Evolutionary conservation across 2,329 filamentous ascomycete genomes (phyloP), one percentile per base, ranked within the genome.

Genomic region (Fusarium pininemorale): DNA sequence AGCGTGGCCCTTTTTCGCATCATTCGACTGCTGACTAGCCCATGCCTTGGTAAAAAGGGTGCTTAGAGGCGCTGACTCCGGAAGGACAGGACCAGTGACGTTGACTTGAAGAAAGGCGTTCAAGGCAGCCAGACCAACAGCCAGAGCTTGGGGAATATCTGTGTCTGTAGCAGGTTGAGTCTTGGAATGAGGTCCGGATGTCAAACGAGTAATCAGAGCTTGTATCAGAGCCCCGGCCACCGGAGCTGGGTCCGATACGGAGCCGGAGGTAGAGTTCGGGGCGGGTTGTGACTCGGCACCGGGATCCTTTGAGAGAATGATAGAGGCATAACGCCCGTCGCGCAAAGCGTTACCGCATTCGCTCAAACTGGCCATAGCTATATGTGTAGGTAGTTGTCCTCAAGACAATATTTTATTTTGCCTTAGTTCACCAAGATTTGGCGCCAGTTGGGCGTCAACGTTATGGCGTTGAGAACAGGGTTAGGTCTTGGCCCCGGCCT

Each of bases 71-170:
- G 67, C 47, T 47, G 75, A 58, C 44, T 76, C 70, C 1, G 82
- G 75, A n/a, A 97, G 85, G 1, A 94, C 92, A 2, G 95, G 95
- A 1, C 95, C 95, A 7, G 95, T 98, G 61, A 97, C 93, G 80
- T 94, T 98, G 2, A 91, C 90, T 81, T 98, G 95, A 22, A 98
- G 83, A 80, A 98, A 98, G 16, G 92, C 90, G 78, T 94, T 89
- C 16, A 98, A 86, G 4, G 82, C 80, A 45, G 82, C 82, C 13
- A 82, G 59, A 11, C 78, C 82, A 32, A 83, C 76, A 20, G 77
- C 70, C 2, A 82, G 71, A 16, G 75, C 65, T 24, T 75, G 72
- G 16, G 70, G 58, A 14, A 63, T 48, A 20, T 63, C 62, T 35
- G 42, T 54, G n/a, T 60, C 59, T 38, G 45, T 45, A n/a, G 50